Evolutionary conservation across 23 red algal genomes (phyloP), one percentile per base, ranked within the genome.

Genomic region (Chondrus crispus): DNA sequence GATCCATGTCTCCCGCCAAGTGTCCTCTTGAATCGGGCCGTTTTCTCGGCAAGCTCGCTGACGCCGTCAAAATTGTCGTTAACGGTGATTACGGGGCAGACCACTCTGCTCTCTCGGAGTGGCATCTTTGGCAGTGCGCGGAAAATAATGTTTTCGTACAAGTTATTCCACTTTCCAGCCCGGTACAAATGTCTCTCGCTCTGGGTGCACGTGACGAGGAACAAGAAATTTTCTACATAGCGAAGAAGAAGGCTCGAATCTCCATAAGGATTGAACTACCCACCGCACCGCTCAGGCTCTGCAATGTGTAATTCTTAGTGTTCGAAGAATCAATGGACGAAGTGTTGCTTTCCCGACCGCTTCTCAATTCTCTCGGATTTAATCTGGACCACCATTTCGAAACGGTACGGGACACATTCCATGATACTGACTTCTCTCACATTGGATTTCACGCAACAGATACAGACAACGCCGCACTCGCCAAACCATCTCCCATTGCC

Each of bases 291-390:
- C 11, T 71, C 32, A 5, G 62, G 10, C 50, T 69, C 29, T 22
- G 63, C 5, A 66, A 87, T 29, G 46, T 72, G 4, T 29, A 87
- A 48, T 87, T 72, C 51, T 42, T 87, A 41, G 63, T 88, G 20
- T 66, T 69, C 16, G 46, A 50, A 30, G 63, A 76, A 11, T 35
- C 12, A 18, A 88, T 88, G 85, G 29, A 29, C 46, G 85, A 88
- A 38, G 66, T 77, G 12, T 53, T 88, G 46, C 68, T 88, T 30
- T 42, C 38, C 6, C 12, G 64, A 50, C 85, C 66, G 18, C 47
- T 88, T 40, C 58, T 87, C 29, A 10, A 49, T 16, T 60, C 62
- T 46, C 40, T 87, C 24, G 57, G 58, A 38, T 87, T 88, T 76
- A 38, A 76, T 38, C 71, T 52, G 22, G 71, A 76, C 1, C 33